A percentile compares a stretch with the other conserved stretches of the same genome.
Conservation (phyloP, 2,329 filamentous ascomycete species). For the Blumeria hordei region DNA sequence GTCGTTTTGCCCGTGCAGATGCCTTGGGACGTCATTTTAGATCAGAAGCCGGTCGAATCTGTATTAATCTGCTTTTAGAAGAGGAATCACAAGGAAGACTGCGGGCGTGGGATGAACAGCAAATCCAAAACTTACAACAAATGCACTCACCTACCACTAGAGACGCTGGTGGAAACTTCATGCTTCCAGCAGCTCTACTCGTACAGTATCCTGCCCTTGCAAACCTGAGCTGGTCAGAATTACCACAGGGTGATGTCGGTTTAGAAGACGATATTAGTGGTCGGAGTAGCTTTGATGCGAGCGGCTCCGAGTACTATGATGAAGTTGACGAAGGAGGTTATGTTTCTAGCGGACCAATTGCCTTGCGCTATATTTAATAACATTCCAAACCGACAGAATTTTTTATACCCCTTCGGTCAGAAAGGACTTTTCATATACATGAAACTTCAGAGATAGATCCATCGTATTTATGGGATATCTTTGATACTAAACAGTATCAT, state of each 20-base stretch:
- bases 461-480: too few species aligned
- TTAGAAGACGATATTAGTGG: slow-evolving; percentile 57
- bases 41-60: slow-evolving; percentile 82
- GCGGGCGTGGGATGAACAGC: slow-evolving; percentile 48
- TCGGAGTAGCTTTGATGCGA: slow-evolving; percentile 59
- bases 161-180: slow-evolving; percentile 37
- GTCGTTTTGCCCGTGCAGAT: slow-evolving; percentile 84
- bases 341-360: slow-evolving; percentile 17
- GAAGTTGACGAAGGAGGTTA: slow-evolving; percentile 49
- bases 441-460: too few species aligned
- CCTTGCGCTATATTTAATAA: too few species aligned
- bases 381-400: too few species aligned
- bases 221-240: slow-evolving; percentile 61
- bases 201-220: slow-evolving; percentile 88
- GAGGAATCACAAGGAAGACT: slow-evolving; percentile 76
- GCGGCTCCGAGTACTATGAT: slow-evolving; percentile 43
- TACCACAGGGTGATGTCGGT: slow-evolving; percentile 36
- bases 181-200: slow-evolving; percentile 65
- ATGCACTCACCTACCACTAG: slow-evolving; percentile 34
- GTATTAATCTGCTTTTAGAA: slow-evolving; percentile 89
- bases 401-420: too few species aligned
- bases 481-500: too few species aligned
- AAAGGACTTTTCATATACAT: too few species aligned
- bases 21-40: slow-evolving; percentile 85
- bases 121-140: slow-evolving; percentile 43